Conservation (phyloP, 768 basidiomycete species). For the Termitomyces heimii region DNA sequence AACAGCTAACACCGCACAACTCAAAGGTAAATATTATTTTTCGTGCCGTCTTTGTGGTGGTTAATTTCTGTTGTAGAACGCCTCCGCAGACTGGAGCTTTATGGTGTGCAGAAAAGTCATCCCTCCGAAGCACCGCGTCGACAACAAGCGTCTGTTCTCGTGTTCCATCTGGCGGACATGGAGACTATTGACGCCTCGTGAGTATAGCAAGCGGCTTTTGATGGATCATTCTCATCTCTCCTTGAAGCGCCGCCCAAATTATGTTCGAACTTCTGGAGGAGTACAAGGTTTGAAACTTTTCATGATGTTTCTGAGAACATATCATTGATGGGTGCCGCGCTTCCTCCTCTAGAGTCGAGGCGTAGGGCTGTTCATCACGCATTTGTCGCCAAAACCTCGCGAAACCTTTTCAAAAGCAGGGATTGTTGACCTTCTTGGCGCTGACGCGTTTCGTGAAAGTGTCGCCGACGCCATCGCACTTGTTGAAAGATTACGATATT, state of each 20-base stretch:
- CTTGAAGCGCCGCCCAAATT: slow-evolving; percentile 70
- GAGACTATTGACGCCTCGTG: slow-evolving; percentile 89
- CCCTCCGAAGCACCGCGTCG: slow-evolving; percentile 85
- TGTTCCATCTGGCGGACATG: slow-evolving; percentile 93
- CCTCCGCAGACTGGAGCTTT: slow-evolving; percentile 79
- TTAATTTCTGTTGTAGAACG: slow-evolving; percentile 44
- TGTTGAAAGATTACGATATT: slow-evolving; percentile 23
- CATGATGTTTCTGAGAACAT: not conserved
- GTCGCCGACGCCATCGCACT: slow-evolving; percentile 48
- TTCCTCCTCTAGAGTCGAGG: slow-evolving; percentile 33
- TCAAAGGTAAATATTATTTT: slow-evolving; percentile 59
- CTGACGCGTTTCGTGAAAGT: slow-evolving; percentile 41
- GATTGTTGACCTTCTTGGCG: slow-evolving; percentile 41
- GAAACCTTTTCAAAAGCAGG: slow-evolving; percentile 45
- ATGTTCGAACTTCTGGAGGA: slow-evolving; percentile 74
- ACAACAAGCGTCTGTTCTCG: slow-evolving; percentile 67
- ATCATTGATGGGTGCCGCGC: not conserved
- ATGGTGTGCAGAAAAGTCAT: slow-evolving; percentile 74
- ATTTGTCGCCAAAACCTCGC: slow-evolving; percentile 33
- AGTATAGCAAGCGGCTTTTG: slow-evolving; percentile 21
- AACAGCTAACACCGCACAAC: slow-evolving; percentile 87
- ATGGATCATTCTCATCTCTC: not conserved
- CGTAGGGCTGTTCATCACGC: slow-evolving; percentile 47
- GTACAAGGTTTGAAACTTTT: slow-evolving; percentile 50
- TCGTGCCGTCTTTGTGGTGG: not conserved